Percentiles rank a stretch among this genome's conserved stretches.
These are phyloP conservation scores for Fusarium compactum DNA, from an alignment of 2,329 filamentous ascomycete genomes.

Conservation along the genomic window DNA sequence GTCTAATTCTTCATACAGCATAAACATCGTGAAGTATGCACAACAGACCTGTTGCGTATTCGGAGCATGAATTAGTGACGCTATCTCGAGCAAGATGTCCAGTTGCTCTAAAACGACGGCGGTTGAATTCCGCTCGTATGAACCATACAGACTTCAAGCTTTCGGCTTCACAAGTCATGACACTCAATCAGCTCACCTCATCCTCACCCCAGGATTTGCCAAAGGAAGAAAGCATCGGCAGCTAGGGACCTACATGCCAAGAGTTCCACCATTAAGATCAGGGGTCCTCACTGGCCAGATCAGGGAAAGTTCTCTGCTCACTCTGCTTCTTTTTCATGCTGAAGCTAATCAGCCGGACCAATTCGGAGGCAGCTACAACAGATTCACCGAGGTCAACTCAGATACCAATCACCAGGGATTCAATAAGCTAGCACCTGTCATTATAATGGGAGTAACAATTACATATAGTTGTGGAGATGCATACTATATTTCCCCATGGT, in stretches of 20 bases:
- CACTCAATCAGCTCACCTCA: conserved; percentile 32
- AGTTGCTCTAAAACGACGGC: neutral
- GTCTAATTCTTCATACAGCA: neutral
- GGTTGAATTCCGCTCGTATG: conserved; percentile 19
- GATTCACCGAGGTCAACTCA: conserved; percentile 47
- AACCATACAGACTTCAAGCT: conserved; percentile 14
- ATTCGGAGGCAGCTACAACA: conserved; percentile 20
- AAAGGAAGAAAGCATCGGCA: conserved; percentile 24
- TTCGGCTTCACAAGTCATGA: conserved; percentile 16
- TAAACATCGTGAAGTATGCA: conserved; percentile 27
- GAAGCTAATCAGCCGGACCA: conserved; percentile 6
- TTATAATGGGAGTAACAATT: neutral
- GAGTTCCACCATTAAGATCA: conserved; percentile 26
- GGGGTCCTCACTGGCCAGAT: conserved; percentile 25
- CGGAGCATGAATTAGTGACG: neutral
- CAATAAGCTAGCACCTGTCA: neutral
- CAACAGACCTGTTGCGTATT: conserved; percentile 34
- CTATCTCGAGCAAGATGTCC: neutral
- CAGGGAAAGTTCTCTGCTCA: conserved; percentile 25
- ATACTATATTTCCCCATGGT: conserved; percentile 8
- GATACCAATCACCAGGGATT: neutral
- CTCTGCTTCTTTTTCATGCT: conserved; percentile 27
- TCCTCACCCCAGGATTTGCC: conserved; percentile 36
- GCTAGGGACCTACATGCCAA: conserved; percentile 31
- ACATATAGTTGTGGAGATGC: neutral